These are phyloP conservation scores for Calonectria pseudoturangicola DNA, from an alignment of 2,329 filamentous ascomycete species.

Conservation along the genomic window DNA sequence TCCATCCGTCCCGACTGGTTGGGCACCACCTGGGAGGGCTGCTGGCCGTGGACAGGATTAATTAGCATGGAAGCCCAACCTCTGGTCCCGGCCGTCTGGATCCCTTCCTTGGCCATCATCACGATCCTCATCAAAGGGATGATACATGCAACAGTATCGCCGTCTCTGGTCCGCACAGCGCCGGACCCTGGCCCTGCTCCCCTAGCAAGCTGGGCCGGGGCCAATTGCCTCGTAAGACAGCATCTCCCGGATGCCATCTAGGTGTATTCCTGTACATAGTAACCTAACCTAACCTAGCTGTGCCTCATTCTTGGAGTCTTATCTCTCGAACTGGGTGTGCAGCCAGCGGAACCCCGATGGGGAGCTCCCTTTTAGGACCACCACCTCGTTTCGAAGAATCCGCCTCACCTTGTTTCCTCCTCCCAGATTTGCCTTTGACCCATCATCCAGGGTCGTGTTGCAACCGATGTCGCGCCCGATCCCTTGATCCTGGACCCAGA, in stretches of 20 bases:
- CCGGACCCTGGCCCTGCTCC: conserved; percentile 25
- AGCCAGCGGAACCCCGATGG: background rate
- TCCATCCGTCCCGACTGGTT: conserved; percentile 19
- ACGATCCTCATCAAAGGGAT: background rate
- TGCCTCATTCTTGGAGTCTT: conserved; percentile 2
- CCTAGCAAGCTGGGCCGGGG: conserved; percentile 10
- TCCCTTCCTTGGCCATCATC: conserved; percentile 19
- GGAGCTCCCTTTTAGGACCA: background rate
- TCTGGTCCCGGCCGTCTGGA: conserved; percentile 30
- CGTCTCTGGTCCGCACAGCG: conserved; percentile 6
- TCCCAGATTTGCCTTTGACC: conserved; percentile 2
- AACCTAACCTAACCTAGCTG: background rate
- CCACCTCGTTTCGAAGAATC: background rate
- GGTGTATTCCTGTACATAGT: background rate
- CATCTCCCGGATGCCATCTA: background rate
- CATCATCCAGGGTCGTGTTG: conserved; percentile 21
- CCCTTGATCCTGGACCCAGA: conserved; percentile 23
- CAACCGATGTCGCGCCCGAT: conserved; percentile 15
- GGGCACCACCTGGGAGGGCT: conserved; percentile 10
- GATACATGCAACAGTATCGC: background rate
- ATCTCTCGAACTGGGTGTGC: conserved; percentile 5
- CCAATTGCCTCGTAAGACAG: conserved; percentile 1
- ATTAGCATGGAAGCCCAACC: conserved; percentile 3
- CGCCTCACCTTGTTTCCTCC: conserved; percentile 10
- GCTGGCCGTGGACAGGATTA: conserved; percentile 9